These are phyloP conservation scores for Cryptosporidium bovis DNA, from an alignment of 169 alveolate genomes.

Conservation along the genomic window DNA sequence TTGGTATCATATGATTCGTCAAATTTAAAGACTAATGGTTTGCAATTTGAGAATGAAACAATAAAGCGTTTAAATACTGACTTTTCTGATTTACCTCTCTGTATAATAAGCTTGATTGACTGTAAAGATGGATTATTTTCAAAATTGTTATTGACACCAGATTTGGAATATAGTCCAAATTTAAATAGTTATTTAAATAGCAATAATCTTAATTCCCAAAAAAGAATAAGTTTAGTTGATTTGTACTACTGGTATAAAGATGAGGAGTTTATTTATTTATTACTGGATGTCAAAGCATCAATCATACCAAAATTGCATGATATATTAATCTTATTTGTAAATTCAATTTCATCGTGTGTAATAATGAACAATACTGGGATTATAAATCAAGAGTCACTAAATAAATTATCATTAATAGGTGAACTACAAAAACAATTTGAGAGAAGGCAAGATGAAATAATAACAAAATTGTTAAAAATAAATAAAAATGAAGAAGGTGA, in stretches of 20 bases:
- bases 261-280: constrained; percentile 69
- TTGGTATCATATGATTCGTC: constrained; percentile 37
- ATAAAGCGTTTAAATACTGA: constrained; percentile 42
- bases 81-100: constrained; percentile 65
- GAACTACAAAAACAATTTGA: constrained; percentile 53
- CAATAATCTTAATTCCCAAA: neutral
- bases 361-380: constrained; percentile 63
- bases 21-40: neutral
- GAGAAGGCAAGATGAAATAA: constrained; percentile 24
- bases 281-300: constrained; percentile 42
- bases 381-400: constrained; percentile 45
- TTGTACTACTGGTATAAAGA: constrained; percentile 70
- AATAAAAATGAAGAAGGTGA: neutral
- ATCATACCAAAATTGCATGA: constrained; percentile 51
- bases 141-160: constrained; percentile 41
- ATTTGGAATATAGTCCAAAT: constrained; percentile 24
- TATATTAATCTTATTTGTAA: constrained; percentile 37
- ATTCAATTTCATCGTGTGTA: constrained; percentile 55
- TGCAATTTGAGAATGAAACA: constrained; percentile 23
- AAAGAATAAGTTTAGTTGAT: constrained; percentile 27
- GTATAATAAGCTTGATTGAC: constrained; percentile 65
- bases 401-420: neutral
- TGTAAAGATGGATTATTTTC: constrained; percentile 34
- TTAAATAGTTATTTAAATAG: neutral
- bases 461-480: constrained; percentile 17